Evolutionary conservation across 73 alveolate genomes (phyloP), one percentile per base, ranked within the genome.

Genomic region (Paramecium bursaria): DNA sequence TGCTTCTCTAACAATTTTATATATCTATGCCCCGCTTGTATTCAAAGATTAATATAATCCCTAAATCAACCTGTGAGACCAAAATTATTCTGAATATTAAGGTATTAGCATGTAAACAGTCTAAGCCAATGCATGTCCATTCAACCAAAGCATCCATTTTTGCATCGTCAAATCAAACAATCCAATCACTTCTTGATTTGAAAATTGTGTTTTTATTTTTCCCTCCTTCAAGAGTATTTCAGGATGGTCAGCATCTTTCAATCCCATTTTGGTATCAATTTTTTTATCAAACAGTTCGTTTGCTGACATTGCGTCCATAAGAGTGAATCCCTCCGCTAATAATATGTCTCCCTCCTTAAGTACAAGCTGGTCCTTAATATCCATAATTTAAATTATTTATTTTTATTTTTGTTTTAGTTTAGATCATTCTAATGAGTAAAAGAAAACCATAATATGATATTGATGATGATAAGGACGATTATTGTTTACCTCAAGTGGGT

Each of bases 351-450:
- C 82, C 33, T 67, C 23, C 19, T 31, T 27, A n/a, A 67, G 82
- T 25, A 4, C 19, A 3, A 67, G 57, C 19, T 67, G 60, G 17
- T 35, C 82, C 21, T 35, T 67, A 14, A 67, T 67, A 67, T 67
- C 82, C 82, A 67, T 67, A 25, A 67, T 39, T 67, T 35, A 67
- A 67, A 57, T 57, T 57, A n/a, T n/a, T n/a, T n/a, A n/a, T n/a
- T n/a, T n/a, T n/a, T n/a, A n/a, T n/a, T n/a, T n/a, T n/a, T n/a
- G n/a, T n/a, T n/a, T n/a, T n/a, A n/a, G n/a, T n/a, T n/a, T n/a
- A n/a, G n/a, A n/a, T n/a, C n/a, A n/a, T n/a, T n/a, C n/a, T n/a
- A n/a, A 57, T 57, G 76, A 23, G 17, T 30, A 57, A 57, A 57
- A 57, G 52, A 23, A 29, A 27, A 25, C 33, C 31, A 21, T 50